Evolutionary conservation across 1,284 basidiomycete genomes (phyloP).

Genomic region (Sanghuangporus baumii): DNA sequence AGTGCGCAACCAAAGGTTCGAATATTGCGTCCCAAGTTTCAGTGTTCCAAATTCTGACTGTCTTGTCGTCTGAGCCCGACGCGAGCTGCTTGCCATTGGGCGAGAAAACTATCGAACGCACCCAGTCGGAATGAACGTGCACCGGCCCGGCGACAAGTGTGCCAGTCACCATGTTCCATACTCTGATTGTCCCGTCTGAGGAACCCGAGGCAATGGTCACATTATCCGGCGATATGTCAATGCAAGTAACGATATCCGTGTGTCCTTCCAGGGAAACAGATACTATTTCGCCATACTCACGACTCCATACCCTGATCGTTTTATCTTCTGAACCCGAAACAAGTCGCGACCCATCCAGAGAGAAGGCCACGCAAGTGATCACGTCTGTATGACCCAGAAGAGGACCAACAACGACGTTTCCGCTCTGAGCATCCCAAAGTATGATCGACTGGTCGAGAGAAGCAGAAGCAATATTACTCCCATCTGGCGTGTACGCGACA

Average conservation of each 20-base stretch:
- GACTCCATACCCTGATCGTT: conserved; percentile 4
- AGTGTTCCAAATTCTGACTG: not conserved
- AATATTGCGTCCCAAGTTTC: not conserved
- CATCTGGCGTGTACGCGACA: not conserved
- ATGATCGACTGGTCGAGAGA: not conserved
- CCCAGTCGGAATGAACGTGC: not conserved
- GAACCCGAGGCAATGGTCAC: conserved; percentile 9
- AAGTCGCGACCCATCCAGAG: conserved; percentile 13
- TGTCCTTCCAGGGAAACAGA: conserved; percentile 25
- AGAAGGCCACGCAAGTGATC: conserved; percentile 5
- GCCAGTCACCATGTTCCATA: conserved; percentile 6
- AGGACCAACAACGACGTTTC: not conserved
- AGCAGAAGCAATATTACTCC: not conserved
- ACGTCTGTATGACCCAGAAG: not conserved
- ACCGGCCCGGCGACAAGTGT: not conserved
- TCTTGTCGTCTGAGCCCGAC: not conserved
- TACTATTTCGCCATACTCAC: not conserved
- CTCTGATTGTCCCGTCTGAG: conserved; percentile 6
- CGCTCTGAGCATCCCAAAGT: conserved; percentile 12
- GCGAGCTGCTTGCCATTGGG: not conserved
- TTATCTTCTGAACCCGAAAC: conserved; percentile 15
- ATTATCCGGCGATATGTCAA: conserved; percentile 11
- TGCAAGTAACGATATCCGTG: not conserved
- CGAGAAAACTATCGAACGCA: not conserved
- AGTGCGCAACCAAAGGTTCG: not conserved